Percentiles rank a stretch among this genome's conserved stretches.
These are phyloP conservation scores for Vigna angularis DNA, from an alignment of 306 rosid species.

Conservation along the genomic window DNA sequence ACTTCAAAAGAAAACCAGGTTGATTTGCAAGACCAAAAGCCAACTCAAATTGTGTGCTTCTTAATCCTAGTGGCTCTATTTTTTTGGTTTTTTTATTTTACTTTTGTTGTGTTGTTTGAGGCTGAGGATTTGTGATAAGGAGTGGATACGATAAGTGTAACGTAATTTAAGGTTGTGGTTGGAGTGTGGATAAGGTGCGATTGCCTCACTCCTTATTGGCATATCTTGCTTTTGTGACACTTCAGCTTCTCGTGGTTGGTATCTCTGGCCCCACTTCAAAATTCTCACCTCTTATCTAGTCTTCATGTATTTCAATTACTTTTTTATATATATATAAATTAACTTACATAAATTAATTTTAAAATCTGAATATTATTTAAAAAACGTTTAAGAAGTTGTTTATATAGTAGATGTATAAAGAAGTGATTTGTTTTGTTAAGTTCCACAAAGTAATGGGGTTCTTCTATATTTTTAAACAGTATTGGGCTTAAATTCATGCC, in stretches of 20 bases:
- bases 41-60: too few relatives aligned
- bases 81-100: neutral
- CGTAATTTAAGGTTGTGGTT: conserved; percentile 61
- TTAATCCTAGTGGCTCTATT: neutral
- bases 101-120: neutral
- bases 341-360: too few relatives aligned
- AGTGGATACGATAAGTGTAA: neutral
- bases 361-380: too few relatives aligned
- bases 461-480: too few relatives aligned
- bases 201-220: conserved; percentile 82
- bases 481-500: too few relatives aligned
- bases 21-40: neutral
- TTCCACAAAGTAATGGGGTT: too few relatives aligned
- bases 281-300: too few relatives aligned
- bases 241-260: conserved; percentile 31
- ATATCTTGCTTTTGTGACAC: conserved; percentile 33
- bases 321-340: too few relatives aligned
- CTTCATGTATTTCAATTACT: too few relatives aligned
- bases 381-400: too few relatives aligned
- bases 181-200: conserved; percentile 96
- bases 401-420: too few relatives aligned
- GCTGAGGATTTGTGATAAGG: neutral
- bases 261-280: conserved; percentile 57
- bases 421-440: too few relatives aligned
- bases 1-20: neutral